A percentile compares a stretch with the other conserved stretches of the same genome.
phyloP scores from a whole-genome alignment of 805 yeast species.

The Candida morakotiae region DNA sequence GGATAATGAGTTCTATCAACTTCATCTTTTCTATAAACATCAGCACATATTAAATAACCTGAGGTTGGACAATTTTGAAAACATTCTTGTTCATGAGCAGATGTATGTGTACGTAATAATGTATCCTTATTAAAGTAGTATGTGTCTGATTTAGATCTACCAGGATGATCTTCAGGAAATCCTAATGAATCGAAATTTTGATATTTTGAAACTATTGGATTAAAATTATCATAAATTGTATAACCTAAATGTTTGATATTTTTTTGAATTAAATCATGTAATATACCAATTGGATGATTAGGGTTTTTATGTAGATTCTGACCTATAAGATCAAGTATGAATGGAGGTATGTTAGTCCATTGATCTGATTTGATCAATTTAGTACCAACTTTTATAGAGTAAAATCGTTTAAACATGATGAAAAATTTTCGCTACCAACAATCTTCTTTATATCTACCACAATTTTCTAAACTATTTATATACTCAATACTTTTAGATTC shows the following conservation, averaged over 20 bases:
- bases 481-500: constrained; percentile 47
- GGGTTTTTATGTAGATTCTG: constrained; percentile 70
- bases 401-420: constrained; percentile 1
- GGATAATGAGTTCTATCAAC: constrained; percentile 96
- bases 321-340: constrained; percentile 63
- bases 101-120: constrained; percentile 87
- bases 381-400: constrained; percentile 24
- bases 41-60: constrained; percentile 91
- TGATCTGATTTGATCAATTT: constrained; percentile 57
- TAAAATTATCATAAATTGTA: constrained; percentile 74
- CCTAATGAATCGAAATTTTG: constrained; percentile 92
- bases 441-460: constrained; percentile 74
- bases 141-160: constrained; percentile 88
- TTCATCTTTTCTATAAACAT: constrained; percentile 93
- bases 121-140: constrained; percentile 76
- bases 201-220: constrained; percentile 75
- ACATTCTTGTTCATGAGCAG: constrained; percentile 93
- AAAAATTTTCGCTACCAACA: constrained; percentile 57
- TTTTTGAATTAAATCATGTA: constrained; percentile 67
- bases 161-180: constrained; percentile 89
- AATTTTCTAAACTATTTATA: constrained; percentile 56
- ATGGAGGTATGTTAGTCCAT: constrained; percentile 82
- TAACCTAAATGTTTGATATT: constrained; percentile 65
- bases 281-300: constrained; percentile 86
- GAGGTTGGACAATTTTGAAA: constrained; percentile 64